Evolutionary conservation across 176 grass and related monocot species (phyloP), one percentile per base, ranked within the genome.

Genomic region (Ananas comosus): DNA sequence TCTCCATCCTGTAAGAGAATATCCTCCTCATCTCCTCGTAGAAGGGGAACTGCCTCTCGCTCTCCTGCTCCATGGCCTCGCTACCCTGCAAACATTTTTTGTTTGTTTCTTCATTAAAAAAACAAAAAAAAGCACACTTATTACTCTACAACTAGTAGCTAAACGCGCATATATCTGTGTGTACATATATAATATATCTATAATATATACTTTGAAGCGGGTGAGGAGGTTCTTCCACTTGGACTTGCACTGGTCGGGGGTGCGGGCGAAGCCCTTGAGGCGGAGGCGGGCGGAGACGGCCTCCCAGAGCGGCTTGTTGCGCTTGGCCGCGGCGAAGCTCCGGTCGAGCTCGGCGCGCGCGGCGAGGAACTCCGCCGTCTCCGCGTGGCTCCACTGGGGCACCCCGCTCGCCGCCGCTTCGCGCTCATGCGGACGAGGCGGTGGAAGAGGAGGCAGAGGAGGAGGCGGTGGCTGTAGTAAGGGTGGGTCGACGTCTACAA

Each of bases 161-260:
- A 13, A 27, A 17, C 51, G 49, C 2, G 17, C 16, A 12, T 56
- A 16, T 16, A 33, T 23, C 22, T 23, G 22, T 23, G 22, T 23
- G 22, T 33, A 4, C 0, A 33, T 33, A 33, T 3, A 33, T 33
- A 33, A 33, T 3, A 33, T 42, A 6, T 0, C n/a, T 18, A 50
- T 2, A 80, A 6, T 0, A 29, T 18, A 50, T 2, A 80, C 83
- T 79, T 99, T 99, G 75, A 84, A 99, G 68, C 94, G 51, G 28
- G 94, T 91, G 66, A 99, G 84, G 61, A 99, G 94, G 67, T 99
- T 99, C 74, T 99, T 99, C 94, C 94, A 99, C 86, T 99, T 99
- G 79, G 94, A 99, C 84, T 99, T 99, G 85, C 94, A 99, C 90
- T 99, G 94, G 51, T 93, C 94, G 4, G 94, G 90, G 2, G 94